Percentiles rank a stretch among this genome's conserved stretches.
These are phyloP conservation scores for Daldinia decipiens DNA, from an alignment of 495 filamentous ascomycete genomes.

Conservation along the genomic window DNA sequence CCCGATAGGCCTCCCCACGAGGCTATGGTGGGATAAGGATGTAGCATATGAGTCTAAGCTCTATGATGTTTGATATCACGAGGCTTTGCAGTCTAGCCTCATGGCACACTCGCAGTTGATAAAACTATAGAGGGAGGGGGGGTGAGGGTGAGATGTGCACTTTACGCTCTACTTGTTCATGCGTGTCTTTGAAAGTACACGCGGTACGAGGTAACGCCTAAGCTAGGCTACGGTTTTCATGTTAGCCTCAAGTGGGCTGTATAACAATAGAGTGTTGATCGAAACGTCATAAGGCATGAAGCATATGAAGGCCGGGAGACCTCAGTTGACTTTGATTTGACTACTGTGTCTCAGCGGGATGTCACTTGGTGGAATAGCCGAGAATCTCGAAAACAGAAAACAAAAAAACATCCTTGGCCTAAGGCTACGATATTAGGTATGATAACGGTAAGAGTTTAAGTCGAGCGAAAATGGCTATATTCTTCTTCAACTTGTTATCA, in stretches of 20 bases:
- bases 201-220: slow-evolving; percentile 9
- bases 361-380: slow-evolving; percentile 28
- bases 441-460: neutral
- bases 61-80: slow-evolving; percentile 33
- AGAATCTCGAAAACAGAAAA: slow-evolving; percentile 2
- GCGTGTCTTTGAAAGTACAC: slow-evolving; percentile 5
- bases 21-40: slow-evolving; percentile 31
- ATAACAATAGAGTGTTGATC: slow-evolving; percentile 19
- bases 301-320: slow-evolving; percentile 20
- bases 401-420: neutral
- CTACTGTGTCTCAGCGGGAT: slow-evolving; percentile 29
- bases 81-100: slow-evolving; percentile 27
- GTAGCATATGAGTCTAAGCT: slow-evolving; percentile 32
- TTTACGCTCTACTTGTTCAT: slow-evolving; percentile 16
- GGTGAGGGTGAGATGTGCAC: slow-evolving; percentile 1
- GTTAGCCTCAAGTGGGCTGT: slow-evolving; percentile 26
- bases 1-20: slow-evolving; percentile 36
- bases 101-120: slow-evolving; percentile 29
- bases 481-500: neutral
- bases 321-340: slow-evolving; percentile 37
- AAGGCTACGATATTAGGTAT: neutral
- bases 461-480: neutral
- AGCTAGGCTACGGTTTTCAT: slow-evolving; percentile 7
- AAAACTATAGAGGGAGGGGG: slow-evolving; percentile 26
- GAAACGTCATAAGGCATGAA: slow-evolving; percentile 30